Conservation (phyloP, 2,329 filamentous ascomycete species). For the Fusarium devonianum region DNA sequence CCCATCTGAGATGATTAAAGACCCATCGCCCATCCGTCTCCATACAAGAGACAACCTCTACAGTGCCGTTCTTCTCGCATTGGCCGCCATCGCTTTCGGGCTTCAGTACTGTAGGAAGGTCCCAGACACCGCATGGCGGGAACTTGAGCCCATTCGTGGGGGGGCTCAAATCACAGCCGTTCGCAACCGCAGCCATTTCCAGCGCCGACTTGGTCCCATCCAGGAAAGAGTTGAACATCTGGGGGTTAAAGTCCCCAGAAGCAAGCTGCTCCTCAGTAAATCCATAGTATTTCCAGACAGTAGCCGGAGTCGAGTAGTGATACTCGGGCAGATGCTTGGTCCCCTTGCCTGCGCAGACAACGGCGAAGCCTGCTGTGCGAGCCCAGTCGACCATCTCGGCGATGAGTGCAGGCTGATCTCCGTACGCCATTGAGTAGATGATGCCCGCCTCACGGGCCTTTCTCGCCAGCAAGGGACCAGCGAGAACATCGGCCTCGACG, state of each 20-base stretch:
- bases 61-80: constrained; percentile 50
- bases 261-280: constrained; percentile 54
- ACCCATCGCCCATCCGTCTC: constrained; percentile 52
- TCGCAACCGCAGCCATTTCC: constrained; percentile 57
- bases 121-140: constrained; percentile 53
- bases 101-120: constrained; percentile 51
- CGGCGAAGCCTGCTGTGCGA: constrained; percentile 52
- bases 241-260: constrained; percentile 53
- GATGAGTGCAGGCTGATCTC: constrained; percentile 55
- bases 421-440: constrained; percentile 57
- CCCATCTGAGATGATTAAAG: background rate
- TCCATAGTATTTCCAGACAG: constrained; percentile 55
- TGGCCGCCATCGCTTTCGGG: constrained; percentile 52
- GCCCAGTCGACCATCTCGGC: constrained; percentile 40
- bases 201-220: constrained; percentile 57
- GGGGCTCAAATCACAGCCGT: constrained; percentile 52
- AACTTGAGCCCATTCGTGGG: constrained; percentile 52
- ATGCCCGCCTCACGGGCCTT: constrained; percentile 54
- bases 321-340: constrained; percentile 56
- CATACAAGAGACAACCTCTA: constrained; percentile 55
- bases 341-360: constrained; percentile 55
- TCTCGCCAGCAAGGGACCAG: constrained; percentile 50
- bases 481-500: constrained; percentile 54
- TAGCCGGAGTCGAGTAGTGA: constrained; percentile 55
- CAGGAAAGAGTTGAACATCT: constrained; percentile 58